These are phyloP conservation scores for Tremella yokohamensis DNA, from an alignment of 768 basidiomycete species.

Conservation along the genomic window DNA sequence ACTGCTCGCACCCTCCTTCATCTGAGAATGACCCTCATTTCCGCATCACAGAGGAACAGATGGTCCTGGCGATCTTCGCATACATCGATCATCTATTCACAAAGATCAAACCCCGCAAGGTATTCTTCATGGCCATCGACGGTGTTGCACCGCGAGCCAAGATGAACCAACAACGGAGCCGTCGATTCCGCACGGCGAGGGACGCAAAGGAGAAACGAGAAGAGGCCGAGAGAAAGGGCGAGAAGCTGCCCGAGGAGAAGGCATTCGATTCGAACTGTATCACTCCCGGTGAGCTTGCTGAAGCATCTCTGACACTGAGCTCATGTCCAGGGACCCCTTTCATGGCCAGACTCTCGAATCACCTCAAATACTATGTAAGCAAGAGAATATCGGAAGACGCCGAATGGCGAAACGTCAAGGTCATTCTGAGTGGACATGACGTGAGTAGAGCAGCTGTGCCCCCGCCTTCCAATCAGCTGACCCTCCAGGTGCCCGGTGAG, in stretches of 20 bases:
- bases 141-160: slow-evolving; percentile 96
- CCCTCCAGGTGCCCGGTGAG: slow-evolving; percentile 71
- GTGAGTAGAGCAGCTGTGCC: slow-evolving; percentile 46
- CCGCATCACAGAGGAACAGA: slow-evolving; percentile 91
- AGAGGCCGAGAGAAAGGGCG: slow-evolving; percentile 82
- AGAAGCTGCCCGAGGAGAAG: slow-evolving; percentile 85
- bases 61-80: slow-evolving; percentile 92
- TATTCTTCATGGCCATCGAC: slow-evolving; percentile 98
- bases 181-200: slow-evolving; percentile 89
- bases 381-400: slow-evolving; percentile 98
- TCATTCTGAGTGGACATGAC: slow-evolving; percentile 93
- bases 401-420: slow-evolving; percentile 85
- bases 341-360: slow-evolving; percentile 87
- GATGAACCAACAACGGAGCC: slow-evolving; percentile 97
- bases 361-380: slow-evolving; percentile 91
- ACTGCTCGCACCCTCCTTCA: slow-evolving; percentile 74
- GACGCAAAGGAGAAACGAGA: slow-evolving; percentile 82
- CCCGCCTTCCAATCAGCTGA: background rate
- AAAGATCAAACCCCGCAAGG: slow-evolving; percentile 94
- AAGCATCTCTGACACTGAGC: background rate
- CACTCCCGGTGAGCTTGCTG: slow-evolving; percentile 71
- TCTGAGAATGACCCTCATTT: slow-evolving; percentile 96
- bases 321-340: slow-evolving; percentile 72
- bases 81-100: slow-evolving; percentile 96
- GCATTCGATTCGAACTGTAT: slow-evolving; percentile 99